Evolutionary conservation across 805 yeast species (phyloP), one percentile per base, ranked within the genome.

Genomic region (Saccharomycopsis sp.): DNA sequence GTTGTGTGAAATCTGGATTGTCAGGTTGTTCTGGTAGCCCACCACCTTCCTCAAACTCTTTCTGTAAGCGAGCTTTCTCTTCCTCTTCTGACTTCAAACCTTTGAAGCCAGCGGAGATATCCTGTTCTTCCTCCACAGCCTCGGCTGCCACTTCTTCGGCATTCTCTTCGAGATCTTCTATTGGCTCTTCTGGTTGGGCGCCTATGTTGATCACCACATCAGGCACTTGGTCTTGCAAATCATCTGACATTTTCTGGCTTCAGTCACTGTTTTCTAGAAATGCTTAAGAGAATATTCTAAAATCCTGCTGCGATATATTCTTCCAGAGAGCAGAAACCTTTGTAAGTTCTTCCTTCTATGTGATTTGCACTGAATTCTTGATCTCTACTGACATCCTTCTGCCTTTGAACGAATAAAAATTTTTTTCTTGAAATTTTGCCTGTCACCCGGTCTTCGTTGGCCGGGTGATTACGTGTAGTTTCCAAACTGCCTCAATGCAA

Each of bases 21-120:
- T 72, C 80, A 43, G 96, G 95, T 65, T 92, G 98, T 61, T 83
- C 95, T 41, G 98, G 98, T 45, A 92, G 73, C 39, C 98, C 98
- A 45, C 97, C 97, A 61, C 97, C 96, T 63, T 86, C 97, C 70
- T 85, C 94, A 54, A 92, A 88, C 61, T 89, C 96, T 57, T 77
- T 71, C 20, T 30, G 26, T n/a, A 32, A 21, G 55, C 71, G 70
- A 55, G 86, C 79, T 47, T 71, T 74, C 61, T 82, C 95, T 57
- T 80, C 94, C 46, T 76, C 85, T 46, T 79, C 85, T 60, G 23
- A 73, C 79, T 29, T 87, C 87, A 60, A 88, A 88, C 4, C 92
- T 74, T 36, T 89, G 97, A 22, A 79, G 67, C 63, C 88, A 88
- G 65, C 80, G 73, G 60, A 53, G n/a, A n/a, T n/a, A n/a, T n/a